Base-by-base conservation (phyloP, 306 rosid species). In the Malus sylvestris region DNA sequence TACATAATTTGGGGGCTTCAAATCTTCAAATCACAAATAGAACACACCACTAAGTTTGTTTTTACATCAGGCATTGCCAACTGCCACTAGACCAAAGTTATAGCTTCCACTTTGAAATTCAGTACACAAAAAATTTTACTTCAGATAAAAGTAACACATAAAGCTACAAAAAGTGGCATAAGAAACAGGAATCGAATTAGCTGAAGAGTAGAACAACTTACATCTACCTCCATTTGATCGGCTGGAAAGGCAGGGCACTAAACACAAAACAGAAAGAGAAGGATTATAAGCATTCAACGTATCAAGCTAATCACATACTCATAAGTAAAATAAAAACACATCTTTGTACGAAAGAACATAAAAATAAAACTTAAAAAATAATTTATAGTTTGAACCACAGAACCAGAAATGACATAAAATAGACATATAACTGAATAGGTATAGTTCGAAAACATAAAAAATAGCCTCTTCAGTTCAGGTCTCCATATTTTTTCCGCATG, bases 181-280 rank as follows among this genome's bases (percentile, higher is more conserved):
- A 55, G 16, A 69, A 55, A 64, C 6, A 25, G 51, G 12, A 49
- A 16, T 2, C 16, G n/a, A 33, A 35, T 79, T 62, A 72, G 38
- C 33, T 46, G 11, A 71, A 79, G 63, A 18, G 42, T 10, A 80
- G 70, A 38, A 67, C 52, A 78, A 84, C 98, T 90, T 86, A 90
- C 98, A 52, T 93, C 97, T 88, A 89, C 98, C 79, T 93, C 98
- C 96, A 87, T 82, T 42, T 68, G 93, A 90, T 30, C 86, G 88
- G 76, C 93, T 78, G 86, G 63, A 62, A 68, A 32, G 53, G 9
- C 40, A 3, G 55, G 35, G 66, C 14, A 74, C n/a, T 10, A 32
- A 74, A 20, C 30, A 67, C 51, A 2, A 55, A 55, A 0, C 19
- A 27, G 27, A 27, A 27, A 27, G 27, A 27, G 45, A 42, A 42